A percentile compares a stretch with the other conserved stretches of the same genome.
Evolutionary conservation across 805 yeast species (phyloP).

Genomic region (Starmera pachycereana): DNA sequence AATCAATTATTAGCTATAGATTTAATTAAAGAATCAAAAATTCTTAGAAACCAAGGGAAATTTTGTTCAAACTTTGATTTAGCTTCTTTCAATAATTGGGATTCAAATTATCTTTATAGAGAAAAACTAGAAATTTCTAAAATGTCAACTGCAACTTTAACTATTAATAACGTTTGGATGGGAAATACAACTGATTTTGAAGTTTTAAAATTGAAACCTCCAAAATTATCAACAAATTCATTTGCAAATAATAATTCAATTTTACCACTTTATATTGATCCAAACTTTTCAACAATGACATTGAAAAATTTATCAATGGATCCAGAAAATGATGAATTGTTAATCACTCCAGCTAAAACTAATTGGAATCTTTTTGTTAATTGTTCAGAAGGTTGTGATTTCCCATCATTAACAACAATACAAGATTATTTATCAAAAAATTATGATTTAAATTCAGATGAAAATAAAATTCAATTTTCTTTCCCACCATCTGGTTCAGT

Average conservation of each 20-base stretch:
- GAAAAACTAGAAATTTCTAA: conserved; percentile 77
- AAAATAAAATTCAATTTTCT: conserved; percentile 26
- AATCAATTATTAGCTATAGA: conserved; percentile 15
- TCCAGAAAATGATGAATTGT: conserved; percentile 10
- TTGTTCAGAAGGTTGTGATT: conserved; percentile 49
- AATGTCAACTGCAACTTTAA: conserved; percentile 71
- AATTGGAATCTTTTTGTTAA: conserved; percentile 45
- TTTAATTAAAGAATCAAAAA: conserved; percentile 10
- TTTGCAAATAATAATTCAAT: neutral
- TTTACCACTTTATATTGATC: conserved; percentile 37
- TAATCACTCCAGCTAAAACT: conserved; percentile 41
- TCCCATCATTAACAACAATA: conserved; percentile 37
- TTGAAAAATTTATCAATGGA: conserved; percentile 23
- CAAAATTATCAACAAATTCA: conserved; percentile 4
- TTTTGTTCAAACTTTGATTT: conserved; percentile 28
- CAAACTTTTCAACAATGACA: conserved; percentile 39
- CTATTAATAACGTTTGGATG: conserved; percentile 53
- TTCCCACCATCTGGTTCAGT: conserved; percentile 84
- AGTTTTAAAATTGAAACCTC: conserved; percentile 17
- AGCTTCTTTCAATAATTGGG: conserved; percentile 47
- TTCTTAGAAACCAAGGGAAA: conserved; percentile 10
- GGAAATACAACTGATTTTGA: conserved; percentile 77
- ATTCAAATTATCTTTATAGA: conserved; percentile 52
- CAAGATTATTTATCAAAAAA: conserved; percentile 1
- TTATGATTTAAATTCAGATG: conserved; percentile 10